Evolutionary conservation across 257 asterid genomes (phyloP), one percentile per base, ranked within the genome.

Genomic region (Fraxinus quadrangulata): DNA sequence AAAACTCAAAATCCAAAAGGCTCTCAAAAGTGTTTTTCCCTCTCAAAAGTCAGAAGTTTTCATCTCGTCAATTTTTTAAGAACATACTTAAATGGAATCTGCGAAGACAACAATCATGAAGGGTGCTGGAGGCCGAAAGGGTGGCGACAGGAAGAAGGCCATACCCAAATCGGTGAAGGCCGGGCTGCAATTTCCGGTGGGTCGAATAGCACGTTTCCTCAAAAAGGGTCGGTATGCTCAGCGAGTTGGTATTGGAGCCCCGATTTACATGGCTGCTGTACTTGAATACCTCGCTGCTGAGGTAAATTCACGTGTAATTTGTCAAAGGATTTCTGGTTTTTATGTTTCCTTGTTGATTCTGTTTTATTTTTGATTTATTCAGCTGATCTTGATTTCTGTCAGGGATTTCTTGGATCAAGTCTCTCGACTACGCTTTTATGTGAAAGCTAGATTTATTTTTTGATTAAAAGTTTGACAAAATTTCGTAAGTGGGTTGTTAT

Each of bases 61-160:
- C 5, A 11, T 42, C 16, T 42, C 51, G 51, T 42, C 51, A 37
- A 7, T 37, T 40, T 40, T 11, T 10, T 3, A 40, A 16, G n/a
- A 14, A 47, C 19, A 14, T 47, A 13, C 14, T 4, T 23, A 7
- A 19, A 63, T 63, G 69, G 69, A 63, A 4, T 63, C 69, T 24
- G 34, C 34, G 24, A 63, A 59, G 12, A 7, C 67, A 8, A 59
- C 67, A 59, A 23, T n/a, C 28, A n/a, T 26, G 28, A 59, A 63
- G 21, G 69, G 69, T 26, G 69, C 69, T 34, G 69, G 69, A 10
- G 69, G 69, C 69, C 69, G 69, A 12, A 63, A 26, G 69, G 69
- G 69, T 12, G 69, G 69, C 36, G 69, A 63, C 0, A n/a, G 69
- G 69, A 63, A 26, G 69, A 63, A 63, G 69, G 5, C 69, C 19